A percentile compares a stretch with the other conserved stretches of the same genome.
Evolutionary conservation across 495 filamentous ascomycete species (phyloP).

Genomic region (Xylaria sp.): DNA sequence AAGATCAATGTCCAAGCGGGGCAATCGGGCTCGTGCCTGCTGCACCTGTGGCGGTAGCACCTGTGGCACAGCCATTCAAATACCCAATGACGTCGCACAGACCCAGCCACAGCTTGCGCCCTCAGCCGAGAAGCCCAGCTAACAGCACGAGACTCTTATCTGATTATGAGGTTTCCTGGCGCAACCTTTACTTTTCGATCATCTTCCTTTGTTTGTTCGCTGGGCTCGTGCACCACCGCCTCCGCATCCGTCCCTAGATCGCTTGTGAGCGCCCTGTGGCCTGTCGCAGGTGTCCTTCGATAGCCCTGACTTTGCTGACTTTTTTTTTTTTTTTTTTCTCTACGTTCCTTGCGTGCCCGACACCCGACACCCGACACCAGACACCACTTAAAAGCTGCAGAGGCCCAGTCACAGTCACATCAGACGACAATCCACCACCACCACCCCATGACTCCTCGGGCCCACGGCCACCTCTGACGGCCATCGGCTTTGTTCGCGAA

Average conservation of each 20-base stretch:
- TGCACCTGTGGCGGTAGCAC: too few relatives aligned
- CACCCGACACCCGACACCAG: too few relatives aligned
- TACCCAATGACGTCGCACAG: slow-evolving; percentile 26
- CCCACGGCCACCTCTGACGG: slow-evolving; percentile 30
- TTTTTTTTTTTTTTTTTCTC: too few relatives aligned
- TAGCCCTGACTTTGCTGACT: not conserved
- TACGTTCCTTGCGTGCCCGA: not conserved
- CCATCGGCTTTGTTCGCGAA: slow-evolving; percentile 29
- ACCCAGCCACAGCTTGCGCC: slow-evolving; percentile 23
- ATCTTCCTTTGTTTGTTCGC: slow-evolving; percentile 28
- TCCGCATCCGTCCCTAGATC: slow-evolving; percentile 20
- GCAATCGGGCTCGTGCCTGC: not conserved
- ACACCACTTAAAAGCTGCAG: not conserved
- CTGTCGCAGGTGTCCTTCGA: not conserved
- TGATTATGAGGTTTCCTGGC: slow-evolving; percentile 25
- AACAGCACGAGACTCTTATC: slow-evolving; percentile 29
- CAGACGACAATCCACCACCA: not conserved
- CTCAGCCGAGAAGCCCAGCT: slow-evolving; percentile 9
- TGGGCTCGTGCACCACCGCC: slow-evolving; percentile 17
- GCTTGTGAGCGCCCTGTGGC: not conserved
- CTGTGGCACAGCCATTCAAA: slow-evolving; percentile 1
- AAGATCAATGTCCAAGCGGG: not conserved
- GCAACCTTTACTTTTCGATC: slow-evolving; percentile 27
- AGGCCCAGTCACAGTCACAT: slow-evolving; percentile 8
- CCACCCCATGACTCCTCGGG: slow-evolving; percentile 20